These are phyloP conservation scores for Chenopodium album DNA, from an alignment of 148 eudicot species.

Conservation along the genomic window DNA sequence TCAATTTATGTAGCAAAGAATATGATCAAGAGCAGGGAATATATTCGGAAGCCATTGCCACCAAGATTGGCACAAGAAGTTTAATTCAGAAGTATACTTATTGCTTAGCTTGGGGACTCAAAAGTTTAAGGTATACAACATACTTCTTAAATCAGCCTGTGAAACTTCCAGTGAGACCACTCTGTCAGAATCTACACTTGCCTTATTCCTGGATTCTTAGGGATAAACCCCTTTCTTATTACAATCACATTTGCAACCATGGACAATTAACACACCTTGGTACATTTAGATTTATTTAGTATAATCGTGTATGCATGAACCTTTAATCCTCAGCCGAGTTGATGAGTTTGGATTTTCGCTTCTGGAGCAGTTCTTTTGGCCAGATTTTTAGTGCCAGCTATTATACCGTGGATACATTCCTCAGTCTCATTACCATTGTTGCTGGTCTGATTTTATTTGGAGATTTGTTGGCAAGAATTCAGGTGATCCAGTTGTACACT, in stretches of 20 bases:
- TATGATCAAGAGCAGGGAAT: neutral
- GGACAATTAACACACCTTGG: too few relatives aligned
- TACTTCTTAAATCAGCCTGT: too few relatives aligned
- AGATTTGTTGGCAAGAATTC: neutral
- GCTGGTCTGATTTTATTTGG: neutral
- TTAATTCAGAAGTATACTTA: neutral
- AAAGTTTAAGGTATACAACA: slow-evolving; percentile 4
- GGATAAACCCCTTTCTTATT: too few relatives aligned
- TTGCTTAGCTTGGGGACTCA: slow-evolving; percentile 14
- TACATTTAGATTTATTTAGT: too few relatives aligned
- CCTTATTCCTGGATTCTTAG: too few relatives aligned
- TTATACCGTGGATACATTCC: neutral
- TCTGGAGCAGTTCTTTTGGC: neutral
- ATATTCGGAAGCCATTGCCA: neutral
- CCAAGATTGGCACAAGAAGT: neutral
- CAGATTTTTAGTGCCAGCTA: neutral
- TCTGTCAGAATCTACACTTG: too few relatives aligned
- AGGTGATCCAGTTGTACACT: neutral
- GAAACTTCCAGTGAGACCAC: too few relatives aligned
- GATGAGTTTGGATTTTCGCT: too few relatives aligned
- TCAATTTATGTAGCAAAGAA: neutral
- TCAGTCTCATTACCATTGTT: neutral
- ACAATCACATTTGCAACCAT: too few relatives aligned
- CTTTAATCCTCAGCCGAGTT: too few relatives aligned
- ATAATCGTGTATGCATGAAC: too few relatives aligned